phyloP scores from a whole-genome alignment of 2,329 filamentous ascomycete genomes.

The Fonsecaea pugnacius region DNA sequence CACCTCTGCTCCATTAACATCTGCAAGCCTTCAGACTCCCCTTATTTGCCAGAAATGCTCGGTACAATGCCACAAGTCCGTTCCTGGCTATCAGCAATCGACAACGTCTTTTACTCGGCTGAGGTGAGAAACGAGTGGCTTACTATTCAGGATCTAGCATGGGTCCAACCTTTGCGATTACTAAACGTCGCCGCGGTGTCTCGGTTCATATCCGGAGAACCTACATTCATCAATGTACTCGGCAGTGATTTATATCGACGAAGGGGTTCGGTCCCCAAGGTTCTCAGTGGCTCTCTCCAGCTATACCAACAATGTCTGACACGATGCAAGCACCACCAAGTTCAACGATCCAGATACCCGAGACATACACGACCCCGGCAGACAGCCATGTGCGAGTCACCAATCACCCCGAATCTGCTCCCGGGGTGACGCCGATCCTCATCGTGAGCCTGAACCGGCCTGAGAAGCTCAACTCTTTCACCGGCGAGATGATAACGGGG shows the following conservation, averaged over 20 bases:
- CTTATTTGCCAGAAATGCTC: neutral
- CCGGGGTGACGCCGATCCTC: slow-evolving; percentile 46
- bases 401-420: slow-evolving; percentile 11
- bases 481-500: slow-evolving; percentile 55
- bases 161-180: neutral
- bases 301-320: neutral
- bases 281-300: neutral
- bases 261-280: neutral
- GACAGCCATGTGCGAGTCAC: slow-evolving; percentile 14
- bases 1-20: neutral
- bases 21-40: neutral
- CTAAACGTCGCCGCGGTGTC: neutral
- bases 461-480: slow-evolving; percentile 63
- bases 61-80: neutral
- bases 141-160: neutral
- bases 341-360: slow-evolving; percentile 10
- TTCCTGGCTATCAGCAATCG: neutral
- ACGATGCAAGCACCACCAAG: neutral
- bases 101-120: neutral
- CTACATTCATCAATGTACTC: no score
- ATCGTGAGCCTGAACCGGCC: slow-evolving; percentile 60
- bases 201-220: neutral
- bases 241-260: neutral
- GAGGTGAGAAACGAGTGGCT: neutral
- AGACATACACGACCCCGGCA: slow-evolving; percentile 7